phyloP scores from a whole-genome alignment of 805 yeast genomes.

The Schwanniomyces pseudopolymorphus region DNA sequence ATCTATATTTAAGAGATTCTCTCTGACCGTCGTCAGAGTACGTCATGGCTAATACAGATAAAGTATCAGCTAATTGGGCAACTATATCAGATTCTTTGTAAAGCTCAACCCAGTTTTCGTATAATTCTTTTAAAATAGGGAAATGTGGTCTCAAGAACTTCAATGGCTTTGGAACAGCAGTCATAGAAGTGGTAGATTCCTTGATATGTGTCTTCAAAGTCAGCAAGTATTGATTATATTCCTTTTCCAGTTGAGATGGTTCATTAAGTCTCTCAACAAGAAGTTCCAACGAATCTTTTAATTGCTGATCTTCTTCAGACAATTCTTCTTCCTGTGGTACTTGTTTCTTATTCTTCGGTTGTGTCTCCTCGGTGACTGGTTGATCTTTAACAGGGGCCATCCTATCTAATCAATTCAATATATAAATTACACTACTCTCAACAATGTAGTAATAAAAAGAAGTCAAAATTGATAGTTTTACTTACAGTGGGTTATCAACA shows the following conservation, averaged over 20 bases:
- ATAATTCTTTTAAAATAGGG: slow-evolving; percentile 61
- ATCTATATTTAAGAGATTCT: slow-evolving; percentile 78
- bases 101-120: slow-evolving; percentile 60
- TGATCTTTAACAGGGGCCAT: slow-evolving; percentile 38
- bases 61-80: slow-evolving; percentile 74
- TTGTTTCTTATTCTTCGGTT: slow-evolving; percentile 16
- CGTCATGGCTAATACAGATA: slow-evolving; percentile 94
- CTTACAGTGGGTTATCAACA: not conserved
- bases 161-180: slow-evolving; percentile 98
- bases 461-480: not conserved
- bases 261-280: slow-evolving; percentile 78
- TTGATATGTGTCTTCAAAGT: slow-evolving; percentile 75
- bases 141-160: slow-evolving; percentile 91
- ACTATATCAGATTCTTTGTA: slow-evolving; percentile 36
- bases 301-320: slow-evolving; percentile 87
- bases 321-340: slow-evolving; percentile 68
- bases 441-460: not conserved
- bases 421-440: not conserved
- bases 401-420: not conserved
- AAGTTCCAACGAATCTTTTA: slow-evolving; percentile 82
- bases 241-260: slow-evolving; percentile 38
- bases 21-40: slow-evolving; percentile 78
- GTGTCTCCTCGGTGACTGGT: slow-evolving; percentile 16
- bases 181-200: slow-evolving; percentile 96
- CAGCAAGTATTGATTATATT: slow-evolving; percentile 62